A percentile compares a stretch with the other conserved stretches of the same genome.
Conservation (phyloP, 2,329 filamentous ascomycete genomes). For the Aspergillus transmontanensis region DNA sequence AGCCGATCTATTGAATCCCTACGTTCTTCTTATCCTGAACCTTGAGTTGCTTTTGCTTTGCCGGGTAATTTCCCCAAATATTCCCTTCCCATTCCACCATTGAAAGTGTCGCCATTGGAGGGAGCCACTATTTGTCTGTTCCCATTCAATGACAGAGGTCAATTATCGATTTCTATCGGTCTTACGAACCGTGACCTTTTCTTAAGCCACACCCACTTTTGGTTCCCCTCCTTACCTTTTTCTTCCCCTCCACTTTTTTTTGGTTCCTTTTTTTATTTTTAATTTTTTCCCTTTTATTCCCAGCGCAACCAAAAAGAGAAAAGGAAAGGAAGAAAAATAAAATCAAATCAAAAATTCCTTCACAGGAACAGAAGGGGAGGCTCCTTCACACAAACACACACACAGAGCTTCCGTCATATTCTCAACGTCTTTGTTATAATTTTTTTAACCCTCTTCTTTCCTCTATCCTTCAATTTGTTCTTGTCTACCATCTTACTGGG, state of each 20-base stretch:
- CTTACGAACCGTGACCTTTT: slow-evolving; percentile 8
- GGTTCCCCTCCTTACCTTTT: slow-evolving; percentile 16
- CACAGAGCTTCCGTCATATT: neutral
- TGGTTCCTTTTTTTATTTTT: slow-evolving; percentile 19
- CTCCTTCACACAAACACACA: neutral
- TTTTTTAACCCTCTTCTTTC: slow-evolving; percentile 1
- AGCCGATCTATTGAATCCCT: slow-evolving; percentile 2
- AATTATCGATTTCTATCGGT: slow-evolving; percentile 9
- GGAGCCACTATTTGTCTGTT: neutral
- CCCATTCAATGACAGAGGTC: slow-evolving; percentile 4
- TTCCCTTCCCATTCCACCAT: neutral
- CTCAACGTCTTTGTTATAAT: slow-evolving; percentile 1
- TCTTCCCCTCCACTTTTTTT: slow-evolving; percentile 19
- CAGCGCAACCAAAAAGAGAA: slow-evolving; percentile 15
- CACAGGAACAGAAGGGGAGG: slow-evolving; percentile 3
- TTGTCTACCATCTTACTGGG: neutral
- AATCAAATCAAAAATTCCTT: neutral
- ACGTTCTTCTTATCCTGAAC: neutral
- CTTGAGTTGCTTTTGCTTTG: neutral
- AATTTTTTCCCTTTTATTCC: slow-evolving; percentile 11
- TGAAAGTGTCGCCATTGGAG: neutral
- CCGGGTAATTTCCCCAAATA: neutral
- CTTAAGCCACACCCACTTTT: slow-evolving; percentile 16
- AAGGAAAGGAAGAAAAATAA: slow-evolving; percentile 7
- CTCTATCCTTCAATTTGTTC: neutral